Evolutionary conservation across 2,329 filamentous ascomycete species (phyloP), one percentile per base, ranked within the genome.

Genomic region (Lecanicillium sp.): DNA sequence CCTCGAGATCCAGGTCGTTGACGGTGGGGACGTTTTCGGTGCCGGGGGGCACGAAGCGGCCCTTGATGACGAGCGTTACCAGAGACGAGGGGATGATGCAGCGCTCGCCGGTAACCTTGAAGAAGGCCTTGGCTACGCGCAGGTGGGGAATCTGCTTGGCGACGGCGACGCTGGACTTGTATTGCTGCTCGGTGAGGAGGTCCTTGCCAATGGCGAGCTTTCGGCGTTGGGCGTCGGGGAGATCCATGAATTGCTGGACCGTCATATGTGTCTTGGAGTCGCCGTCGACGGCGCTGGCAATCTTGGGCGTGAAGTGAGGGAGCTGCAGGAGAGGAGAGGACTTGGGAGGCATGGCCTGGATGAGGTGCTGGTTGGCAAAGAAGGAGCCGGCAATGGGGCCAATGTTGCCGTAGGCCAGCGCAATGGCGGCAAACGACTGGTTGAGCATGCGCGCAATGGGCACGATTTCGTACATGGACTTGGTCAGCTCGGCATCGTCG

Each of bases 101-200:
- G 48, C 84, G 85, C 65, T 98, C 94, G 56, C 92, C 92, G 37
- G 87, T 82, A 33, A 98, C 94, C 71, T 98, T 98, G 78, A 98
- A 98, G 65, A 95, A 98, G 7, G 88, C 86, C 65, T 88, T 94
- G 54, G 87, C 86, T 9, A 98, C 79, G 42, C 84, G 76, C 40
- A 98, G 71, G 46, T 79, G 76, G 2, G 92, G 92, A 19, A 98
- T 72, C 62, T 95, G 86, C 51, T 79, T 78, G 19, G 88, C 89
- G 20, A 95, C 83, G 33, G 65, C 64, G 43, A 95, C 71, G 28
- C 83, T 84, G 30, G 80, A 74, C 46, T 77, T 68, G 63, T 95
- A 95, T 59, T 95, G 78, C 43, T 75, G 63, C 48, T 87, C 80
- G 4, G 74, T 80, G 28, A 98, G 67, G 29, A 90, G 79, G 29